Evolutionary conservation across 163 green algal genomes (phyloP).

Genomic region (Scenedesmus sp.): DNA sequence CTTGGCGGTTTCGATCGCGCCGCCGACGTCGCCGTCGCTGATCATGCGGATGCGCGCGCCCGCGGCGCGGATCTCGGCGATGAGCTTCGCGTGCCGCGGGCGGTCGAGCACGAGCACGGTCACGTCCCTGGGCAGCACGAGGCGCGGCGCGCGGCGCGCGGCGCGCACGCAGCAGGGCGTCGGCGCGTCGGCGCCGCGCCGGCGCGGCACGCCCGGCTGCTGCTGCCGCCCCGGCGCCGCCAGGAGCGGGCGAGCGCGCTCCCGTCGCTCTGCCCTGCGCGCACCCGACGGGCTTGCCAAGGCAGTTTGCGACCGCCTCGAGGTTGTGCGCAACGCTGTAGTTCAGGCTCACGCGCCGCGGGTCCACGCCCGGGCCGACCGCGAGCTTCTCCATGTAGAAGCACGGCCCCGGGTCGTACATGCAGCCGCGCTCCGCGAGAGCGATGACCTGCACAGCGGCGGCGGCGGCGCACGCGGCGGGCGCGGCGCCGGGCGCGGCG

Average conservation of each 20-base stretch:
- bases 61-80: conserved; percentile 71
- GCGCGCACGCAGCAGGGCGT: not conserved
- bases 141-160: not conserved
- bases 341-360: conserved; percentile 56
- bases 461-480: not conserved
- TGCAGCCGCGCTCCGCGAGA: conserved; percentile 73
- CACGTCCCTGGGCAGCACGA: conserved; percentile 64
- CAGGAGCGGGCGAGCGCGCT: too few species aligned
- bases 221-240: too few species aligned
- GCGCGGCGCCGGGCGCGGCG: too few species aligned
- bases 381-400: conserved; percentile 94
- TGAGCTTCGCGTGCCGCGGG: conserved; percentile 72
- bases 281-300: conserved; percentile 74
- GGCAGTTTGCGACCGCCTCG: conserved; percentile 62
- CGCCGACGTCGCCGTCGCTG: conserved; percentile 85
- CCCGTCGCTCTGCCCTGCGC: not conserved
- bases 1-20: conserved; percentile 82
- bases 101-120: conserved; percentile 86
- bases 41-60: conserved; percentile 88
- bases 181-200: too few species aligned
- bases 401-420: conserved; percentile 84
- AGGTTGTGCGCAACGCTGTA: conserved; percentile 74
- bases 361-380: conserved; percentile 69
- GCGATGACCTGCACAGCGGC: conserved; percentile 72
- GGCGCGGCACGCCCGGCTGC: too few species aligned